Base-by-base conservation (phyloP, 257 asterid genomes). In the Penstemon davidsonii region DNA sequence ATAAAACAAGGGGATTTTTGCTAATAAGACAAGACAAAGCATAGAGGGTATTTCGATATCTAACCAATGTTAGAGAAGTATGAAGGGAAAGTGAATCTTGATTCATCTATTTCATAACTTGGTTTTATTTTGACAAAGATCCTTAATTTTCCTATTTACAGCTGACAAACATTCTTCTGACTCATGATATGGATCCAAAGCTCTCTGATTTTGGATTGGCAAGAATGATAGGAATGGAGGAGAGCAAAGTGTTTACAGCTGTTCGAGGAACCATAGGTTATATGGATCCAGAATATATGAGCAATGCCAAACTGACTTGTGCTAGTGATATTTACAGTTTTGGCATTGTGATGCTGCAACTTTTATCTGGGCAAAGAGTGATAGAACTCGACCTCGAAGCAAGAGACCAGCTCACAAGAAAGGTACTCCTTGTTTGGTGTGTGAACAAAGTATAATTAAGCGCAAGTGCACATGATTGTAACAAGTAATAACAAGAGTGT, bases 211-310 rank as follows among this genome's bases (percentile, higher is more conserved):
- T 87, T 67, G 95, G 95, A 47, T 73, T 87, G 75, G 92, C 95
- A 8, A 87, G 60, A 74, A 76, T 87, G 83, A 40, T 87, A 71
- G 90, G 82, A 4, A 83, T 86, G 87, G 88, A 89, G 38, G 90
- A 89, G 80, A 87, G 87, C 65, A 83, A 83, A 83, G 96, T 85
- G 54, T 89, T 68, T 10, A 83, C 96, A 67, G 95, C 85, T 74
- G 88, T 89, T 67, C 77, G 90, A 5, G 96, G 95, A 61, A 89
- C 95, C 39, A 83, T 86, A 62, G 96, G 92, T 18, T 89, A 89
- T 51, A 81, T 89, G 96, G 95, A 89, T 66, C 96, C 96, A 3
- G 96, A 89, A 68, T 89, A 89, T 55, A 89, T 86, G 96, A 89
- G 92, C 72, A 89, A 89, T 38, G 96, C 95, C 60, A 86, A 83